These are phyloP conservation scores for Fusarium irregulare DNA, from an alignment of 2,329 filamentous ascomycete genomes.

Conservation along the genomic window DNA sequence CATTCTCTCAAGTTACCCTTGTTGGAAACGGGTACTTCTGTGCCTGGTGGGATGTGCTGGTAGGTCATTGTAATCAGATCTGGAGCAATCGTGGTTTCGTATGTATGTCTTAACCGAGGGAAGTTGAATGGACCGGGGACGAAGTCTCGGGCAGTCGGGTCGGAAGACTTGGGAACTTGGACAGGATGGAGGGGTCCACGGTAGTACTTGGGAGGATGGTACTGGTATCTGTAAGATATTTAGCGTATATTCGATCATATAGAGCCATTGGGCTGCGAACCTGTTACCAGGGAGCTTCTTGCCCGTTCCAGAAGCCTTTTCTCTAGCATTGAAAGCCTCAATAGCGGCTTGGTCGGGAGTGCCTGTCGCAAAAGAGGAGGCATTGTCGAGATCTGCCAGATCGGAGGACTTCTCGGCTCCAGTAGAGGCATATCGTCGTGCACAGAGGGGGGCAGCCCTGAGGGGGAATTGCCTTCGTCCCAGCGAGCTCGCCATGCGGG, in stretches of 20 bases:
- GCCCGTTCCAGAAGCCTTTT: slow-evolving; percentile 51
- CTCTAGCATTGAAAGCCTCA: slow-evolving; percentile 56
- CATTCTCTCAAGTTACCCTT: slow-evolving; percentile 81
- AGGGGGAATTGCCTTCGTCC: slow-evolving; percentile 46
- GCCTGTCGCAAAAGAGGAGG: slow-evolving; percentile 61
- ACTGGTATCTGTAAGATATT: slow-evolving; percentile 80
- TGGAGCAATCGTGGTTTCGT: slow-evolving; percentile 83
- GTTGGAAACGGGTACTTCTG: slow-evolving; percentile 58
- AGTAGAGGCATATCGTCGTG: slow-evolving; percentile 61
- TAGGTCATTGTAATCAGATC: slow-evolving; percentile 93
- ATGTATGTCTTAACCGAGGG: slow-evolving; percentile 90
- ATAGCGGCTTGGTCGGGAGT: slow-evolving; percentile 53
- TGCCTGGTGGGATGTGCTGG: slow-evolving; percentile 84
- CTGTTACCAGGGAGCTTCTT: slow-evolving; percentile 59
- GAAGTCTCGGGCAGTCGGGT: slow-evolving; percentile 89
- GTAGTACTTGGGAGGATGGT: slow-evolving; percentile 92
- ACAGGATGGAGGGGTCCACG: slow-evolving; percentile 93
- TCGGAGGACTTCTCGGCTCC: slow-evolving; percentile 53
- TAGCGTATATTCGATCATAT: slow-evolving; percentile 2
- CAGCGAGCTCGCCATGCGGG: slow-evolving; percentile 51
- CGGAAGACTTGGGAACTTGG: slow-evolving; percentile 86
- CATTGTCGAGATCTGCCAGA: slow-evolving; percentile 62
- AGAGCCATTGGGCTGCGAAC: slow-evolving; percentile 48
- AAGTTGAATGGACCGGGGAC: slow-evolving; percentile 90
- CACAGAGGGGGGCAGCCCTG: slow-evolving; percentile 41